Conservation (phyloP, 345 rosid species). For the Rubroshorea leprosula region DNA sequence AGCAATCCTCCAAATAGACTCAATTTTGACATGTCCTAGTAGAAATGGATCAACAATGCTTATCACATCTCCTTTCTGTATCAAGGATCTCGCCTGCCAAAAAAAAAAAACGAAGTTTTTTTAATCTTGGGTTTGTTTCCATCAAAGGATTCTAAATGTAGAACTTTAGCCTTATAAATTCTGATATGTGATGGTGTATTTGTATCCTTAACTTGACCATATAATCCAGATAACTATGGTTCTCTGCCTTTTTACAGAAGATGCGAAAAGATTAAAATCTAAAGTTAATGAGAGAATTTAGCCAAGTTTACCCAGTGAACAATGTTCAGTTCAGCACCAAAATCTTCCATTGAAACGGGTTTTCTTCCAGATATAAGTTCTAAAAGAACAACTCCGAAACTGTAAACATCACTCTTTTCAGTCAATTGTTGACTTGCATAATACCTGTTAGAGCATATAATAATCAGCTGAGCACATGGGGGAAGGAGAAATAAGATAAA, state of each 20-base stretch:
- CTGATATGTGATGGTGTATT: too few relatives aligned
- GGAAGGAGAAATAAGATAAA: conserved; percentile 1
- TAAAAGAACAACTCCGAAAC: conserved; percentile 95
- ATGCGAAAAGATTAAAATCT: too few relatives aligned
- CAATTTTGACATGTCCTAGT: conserved; percentile 54
- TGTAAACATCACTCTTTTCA: conserved; percentile 93
- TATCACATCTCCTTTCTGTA: conserved; percentile 67
- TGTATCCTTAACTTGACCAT: too few relatives aligned
- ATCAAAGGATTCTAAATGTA: too few relatives aligned
- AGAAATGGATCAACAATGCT: conserved; percentile 70
- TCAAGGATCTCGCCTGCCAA: conserved; percentile 76
- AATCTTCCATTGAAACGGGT: conserved; percentile 78
- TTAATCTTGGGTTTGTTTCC: too few relatives aligned
- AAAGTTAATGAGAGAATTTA: conserved; percentile 2
- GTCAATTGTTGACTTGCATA: conserved; percentile 88
- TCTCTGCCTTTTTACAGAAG: too few relatives aligned
- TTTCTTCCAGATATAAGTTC: conserved; percentile 89
- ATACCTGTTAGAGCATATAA: conserved; percentile 43
- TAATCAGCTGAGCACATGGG: conserved; percentile 3
- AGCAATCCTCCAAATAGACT: conserved; percentile 86
- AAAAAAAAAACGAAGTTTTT: not conserved
- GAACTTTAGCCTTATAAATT: too few relatives aligned
- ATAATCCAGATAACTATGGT: too few relatives aligned
- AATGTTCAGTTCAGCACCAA: conserved; percentile 78
- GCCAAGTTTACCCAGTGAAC: conserved; percentile 74